Evolutionary conservation across 2,329 filamentous ascomycete genomes (phyloP).

Genomic region (Monilinia fructicola): DNA sequence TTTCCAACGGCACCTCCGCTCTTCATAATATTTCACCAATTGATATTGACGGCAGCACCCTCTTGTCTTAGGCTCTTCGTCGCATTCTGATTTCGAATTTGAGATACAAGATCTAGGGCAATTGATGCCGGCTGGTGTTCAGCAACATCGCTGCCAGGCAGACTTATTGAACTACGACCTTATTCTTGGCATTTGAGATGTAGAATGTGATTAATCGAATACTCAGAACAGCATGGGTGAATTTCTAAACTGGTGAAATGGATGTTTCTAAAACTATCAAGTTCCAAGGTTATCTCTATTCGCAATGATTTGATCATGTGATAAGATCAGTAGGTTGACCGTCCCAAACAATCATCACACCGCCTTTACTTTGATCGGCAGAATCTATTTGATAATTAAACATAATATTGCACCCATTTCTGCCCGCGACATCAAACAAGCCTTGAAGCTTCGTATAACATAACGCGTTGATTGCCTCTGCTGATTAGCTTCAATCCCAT

Average conservation of each 20-base stretch:
- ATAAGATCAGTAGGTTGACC: no score
- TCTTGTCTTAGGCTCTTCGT: neutral
- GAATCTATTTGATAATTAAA: conserved; percentile 18
- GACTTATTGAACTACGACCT: neutral
- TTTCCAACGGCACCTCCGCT: neutral
- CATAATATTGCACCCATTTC: conserved; percentile 2
- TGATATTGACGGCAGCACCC: neutral
- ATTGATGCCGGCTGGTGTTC: neutral
- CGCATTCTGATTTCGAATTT: no score
- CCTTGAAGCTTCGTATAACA: conserved; percentile 3
- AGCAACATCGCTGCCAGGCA: no score
- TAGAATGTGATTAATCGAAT: neutral
- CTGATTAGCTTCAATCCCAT: neutral
- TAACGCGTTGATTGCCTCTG: neutral
- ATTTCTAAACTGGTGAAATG: no score
- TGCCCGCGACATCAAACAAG: conserved; percentile 9
- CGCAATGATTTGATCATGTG: no score
- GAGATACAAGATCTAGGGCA: rapidly evolving
- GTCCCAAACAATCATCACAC: neutral
- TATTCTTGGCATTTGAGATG: neutral
- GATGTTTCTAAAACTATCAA: no score
- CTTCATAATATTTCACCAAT: neutral
- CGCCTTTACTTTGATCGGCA: neutral
- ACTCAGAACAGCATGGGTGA: no score
- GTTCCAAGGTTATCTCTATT: no score